Percentiles rank a stretch among this genome's conserved stretches.
Evolutionary conservation across 176 grass and related monocot species (phyloP).

Genomic region (Lolium multiflorum): DNA sequence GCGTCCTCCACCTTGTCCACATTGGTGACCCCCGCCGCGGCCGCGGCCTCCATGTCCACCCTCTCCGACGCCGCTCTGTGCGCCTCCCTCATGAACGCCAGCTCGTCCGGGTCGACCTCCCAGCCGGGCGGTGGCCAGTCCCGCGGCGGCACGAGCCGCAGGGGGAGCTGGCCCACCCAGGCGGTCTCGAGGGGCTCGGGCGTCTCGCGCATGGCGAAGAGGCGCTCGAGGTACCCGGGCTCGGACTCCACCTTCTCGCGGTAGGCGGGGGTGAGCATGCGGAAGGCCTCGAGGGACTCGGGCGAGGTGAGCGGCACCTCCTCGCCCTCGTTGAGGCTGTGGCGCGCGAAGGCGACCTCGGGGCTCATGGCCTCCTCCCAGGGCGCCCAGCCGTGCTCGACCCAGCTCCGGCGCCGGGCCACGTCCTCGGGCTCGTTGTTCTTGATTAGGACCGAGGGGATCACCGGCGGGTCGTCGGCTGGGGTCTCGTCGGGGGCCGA

Average conservation of each 20-base stretch:
- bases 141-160: slow-evolving; percentile 78
- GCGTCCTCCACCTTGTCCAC: slow-evolving; percentile 61
- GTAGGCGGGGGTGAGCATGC: slow-evolving; percentile 92
- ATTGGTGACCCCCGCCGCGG: slow-evolving; percentile 46
- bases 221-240: slow-evolving; percentile 68
- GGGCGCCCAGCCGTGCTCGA: slow-evolving; percentile 81
- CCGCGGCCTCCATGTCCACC: slow-evolving; percentile 70
- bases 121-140: slow-evolving; percentile 91
- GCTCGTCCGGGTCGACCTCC: slow-evolving; percentile 83
- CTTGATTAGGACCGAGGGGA: slow-evolving; percentile 49
- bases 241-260: slow-evolving; percentile 81
- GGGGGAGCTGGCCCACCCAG: slow-evolving; percentile 69
- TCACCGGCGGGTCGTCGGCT: slow-evolving; percentile 56
- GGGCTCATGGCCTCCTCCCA: slow-evolving; percentile 91
- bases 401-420: slow-evolving; percentile 70
- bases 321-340: slow-evolving; percentile 89
- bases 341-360: slow-evolving; percentile 82
- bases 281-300: slow-evolving; percentile 85
- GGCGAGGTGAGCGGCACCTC: slow-evolving; percentile 89
- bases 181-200: slow-evolving; percentile 78
- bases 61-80: slow-evolving; percentile 70
- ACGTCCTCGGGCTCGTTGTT: slow-evolving; percentile 73
- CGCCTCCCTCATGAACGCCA: slow-evolving; percentile 87
- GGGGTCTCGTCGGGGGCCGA: slow-evolving; percentile 61
- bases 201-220: slow-evolving; percentile 81